Base-by-base conservation (phyloP, 2,329 filamentous ascomycete genomes). In the Pyricularia grisea region DNA sequence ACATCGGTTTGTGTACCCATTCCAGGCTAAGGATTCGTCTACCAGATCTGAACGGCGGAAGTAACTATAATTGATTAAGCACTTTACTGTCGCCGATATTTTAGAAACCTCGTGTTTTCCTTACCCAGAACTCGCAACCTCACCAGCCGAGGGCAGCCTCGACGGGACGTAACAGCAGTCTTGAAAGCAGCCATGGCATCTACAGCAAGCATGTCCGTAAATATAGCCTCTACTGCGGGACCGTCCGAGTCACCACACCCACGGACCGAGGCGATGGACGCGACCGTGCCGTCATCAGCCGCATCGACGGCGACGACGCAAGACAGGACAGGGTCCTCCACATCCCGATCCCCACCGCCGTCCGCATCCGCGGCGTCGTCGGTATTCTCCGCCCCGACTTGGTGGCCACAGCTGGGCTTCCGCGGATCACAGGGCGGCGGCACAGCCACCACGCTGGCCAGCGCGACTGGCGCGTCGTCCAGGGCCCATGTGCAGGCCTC, bases 331-430 rank as follows among this genome's bases (percentile, higher is more conserved):
- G 25, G 27, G 7, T 58, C 42, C 20, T 58, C 66, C 25, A 28
- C 66, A 23, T 58, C 66, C 14, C 60, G 23, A 14, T 63, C 27
- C 6, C 27, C 27, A 20, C 60, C 25, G 12, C 60, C 60, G 27
- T 63, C 60, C 60, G 60, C 27, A 27, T 67, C 66, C 14, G 28
- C 42, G 3, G 66, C 66, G n/a, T 67, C 66, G 42, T 67, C 66
- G 11, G 36, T 33, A 27, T 67, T 58, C 42, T 58, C 66, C 36
- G 66, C 66, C 66, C 66, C 66, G 36, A n/a, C 66, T 20, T 60
- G 66, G 66, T 67, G 66, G 66, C 33, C 66, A 5, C 36, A n/a
- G 7, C n/a, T 67, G 25, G 36, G 66, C 25, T 12, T 50, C 20
- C 66, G 66, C 42, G 55, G 25, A 27, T 42, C 66, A 10, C 66